Evolutionary conservation across 2,329 filamentous ascomycete genomes (phyloP).

Genomic region (Sporothrix phasma): DNA sequence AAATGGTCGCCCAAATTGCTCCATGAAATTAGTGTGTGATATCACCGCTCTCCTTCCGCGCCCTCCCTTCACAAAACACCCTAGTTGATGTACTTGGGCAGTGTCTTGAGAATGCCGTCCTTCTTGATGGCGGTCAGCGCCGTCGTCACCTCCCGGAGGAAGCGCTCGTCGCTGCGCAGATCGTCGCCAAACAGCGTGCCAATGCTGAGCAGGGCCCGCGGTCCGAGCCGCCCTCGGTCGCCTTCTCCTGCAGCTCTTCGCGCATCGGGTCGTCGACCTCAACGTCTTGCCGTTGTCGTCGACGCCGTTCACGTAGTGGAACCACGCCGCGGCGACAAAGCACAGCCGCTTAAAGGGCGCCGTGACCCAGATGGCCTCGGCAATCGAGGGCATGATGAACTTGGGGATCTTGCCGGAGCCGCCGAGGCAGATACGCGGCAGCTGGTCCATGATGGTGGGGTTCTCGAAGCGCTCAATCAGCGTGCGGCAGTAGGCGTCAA

Average conservation of each 20-base stretch:
- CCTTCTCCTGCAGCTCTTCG: conserved; percentile 37
- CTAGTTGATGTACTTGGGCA: conserved; percentile 38
- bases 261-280: conserved; percentile 39
- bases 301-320: conserved; percentile 40
- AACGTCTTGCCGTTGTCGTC: conserved; percentile 37
- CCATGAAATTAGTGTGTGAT: too few relatives aligned
- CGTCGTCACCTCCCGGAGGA: conserved; percentile 36
- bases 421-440: conserved; percentile 41
- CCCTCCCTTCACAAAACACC: too few relatives aligned
- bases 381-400: conserved; percentile 40
- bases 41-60: too few relatives aligned
- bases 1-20: background rate
- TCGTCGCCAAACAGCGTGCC: conserved; percentile 42
- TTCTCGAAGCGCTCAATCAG: conserved; percentile 46
- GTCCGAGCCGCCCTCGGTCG: conserved; percentile 31
- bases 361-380: conserved; percentile 36
- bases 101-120: conserved; percentile 39
- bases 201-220: conserved; percentile 34
- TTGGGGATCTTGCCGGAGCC: conserved; percentile 45
- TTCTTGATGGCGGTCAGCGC: conserved; percentile 37
- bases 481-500: conserved; percentile 43
- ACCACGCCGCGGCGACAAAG: conserved; percentile 41
- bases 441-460: conserved; percentile 46
- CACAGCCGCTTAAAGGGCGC: conserved; percentile 38
- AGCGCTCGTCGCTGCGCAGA: conserved; percentile 37